A percentile compares a stretch with the other conserved stretches of the same genome.
Conservation (phyloP, 768 basidiomycete genomes). For the Leccinum subgranulosum region DNA sequence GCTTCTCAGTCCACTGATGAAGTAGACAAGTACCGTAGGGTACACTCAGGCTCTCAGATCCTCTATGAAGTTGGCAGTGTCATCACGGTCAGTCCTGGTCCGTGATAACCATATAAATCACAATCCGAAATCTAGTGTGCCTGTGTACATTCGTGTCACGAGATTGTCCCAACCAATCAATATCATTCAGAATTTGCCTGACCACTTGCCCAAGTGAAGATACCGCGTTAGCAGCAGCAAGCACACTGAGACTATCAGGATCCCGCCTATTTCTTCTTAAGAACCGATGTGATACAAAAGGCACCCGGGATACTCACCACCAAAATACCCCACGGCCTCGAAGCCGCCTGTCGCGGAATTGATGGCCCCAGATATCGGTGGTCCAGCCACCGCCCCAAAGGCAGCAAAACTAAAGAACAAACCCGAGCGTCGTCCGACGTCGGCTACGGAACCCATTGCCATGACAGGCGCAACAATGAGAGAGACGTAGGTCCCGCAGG, state of each 20-base stretch:
- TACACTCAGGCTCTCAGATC: no score
- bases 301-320: constrained; percentile 24
- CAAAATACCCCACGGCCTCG: constrained; percentile 37
- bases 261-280: constrained; percentile 26
- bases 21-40: not conserved
- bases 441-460: constrained; percentile 54
- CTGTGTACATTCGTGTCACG: not conserved
- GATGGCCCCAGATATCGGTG: constrained; percentile 75
- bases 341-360: constrained; percentile 50
- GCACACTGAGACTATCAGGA: constrained; percentile 40
- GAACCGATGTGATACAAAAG: not conserved
- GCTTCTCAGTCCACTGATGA: not conserved
- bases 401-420: constrained; percentile 61
- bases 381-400: constrained; percentile 64
- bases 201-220: constrained; percentile 37
- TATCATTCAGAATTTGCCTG: constrained; percentile 40
- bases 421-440: constrained; percentile 64
- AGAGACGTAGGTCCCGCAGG: constrained; percentile 60
- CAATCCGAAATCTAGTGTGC: not conserved
- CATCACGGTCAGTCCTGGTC: not conserved
- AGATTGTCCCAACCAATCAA: not conserved
- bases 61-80: not conserved
- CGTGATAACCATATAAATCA: not conserved
- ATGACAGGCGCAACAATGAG: constrained; percentile 56
- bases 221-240: constrained; percentile 40